These are phyloP conservation scores for Sisymbrium altissimum DNA, from an alignment of 345 rosid genomes.

Conservation along the genomic window DNA sequence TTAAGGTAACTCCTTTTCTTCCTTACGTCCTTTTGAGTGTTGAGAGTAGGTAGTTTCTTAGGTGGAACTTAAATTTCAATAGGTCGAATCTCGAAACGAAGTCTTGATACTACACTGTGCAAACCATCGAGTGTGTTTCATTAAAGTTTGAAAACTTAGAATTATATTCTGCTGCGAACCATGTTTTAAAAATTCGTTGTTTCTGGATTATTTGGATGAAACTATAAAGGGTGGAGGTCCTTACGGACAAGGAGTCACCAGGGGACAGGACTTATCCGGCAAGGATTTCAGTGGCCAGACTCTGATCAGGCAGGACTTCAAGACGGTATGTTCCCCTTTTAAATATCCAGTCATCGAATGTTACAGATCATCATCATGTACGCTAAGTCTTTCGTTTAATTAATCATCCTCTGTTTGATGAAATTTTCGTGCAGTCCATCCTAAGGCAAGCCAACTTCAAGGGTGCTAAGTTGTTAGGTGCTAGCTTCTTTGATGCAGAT, in stretches of 20 bases:
- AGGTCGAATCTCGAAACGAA: not conserved
- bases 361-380: not conserved
- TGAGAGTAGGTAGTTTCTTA: not conserved
- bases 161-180: not conserved
- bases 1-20: slow-evolving; percentile 42
- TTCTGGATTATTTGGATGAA: slow-evolving; percentile 25
- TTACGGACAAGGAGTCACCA: slow-evolving; percentile 80
- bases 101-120: not conserved
- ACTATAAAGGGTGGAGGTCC: slow-evolving; percentile 84
- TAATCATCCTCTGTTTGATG: not conserved
- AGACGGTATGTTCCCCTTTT: slow-evolving; percentile 52
- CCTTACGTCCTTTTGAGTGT: not conserved
- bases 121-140: not conserved
- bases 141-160: not conserved
- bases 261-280: slow-evolving; percentile 89
- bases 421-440: slow-evolving; percentile 55
- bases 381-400: too few relatives aligned
- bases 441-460: slow-evolving; percentile 86
- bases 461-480: slow-evolving; percentile 86
- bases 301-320: slow-evolving; percentile 85
- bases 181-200: not conserved
- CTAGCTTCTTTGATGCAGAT: slow-evolving; percentile 97
- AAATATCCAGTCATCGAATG: not conserved
- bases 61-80: not conserved
- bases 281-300: slow-evolving; percentile 85